These are phyloP conservation scores for Nannizzia gypsea DNA, from an alignment of 2,329 filamentous ascomycete species.

Conservation along the genomic window DNA sequence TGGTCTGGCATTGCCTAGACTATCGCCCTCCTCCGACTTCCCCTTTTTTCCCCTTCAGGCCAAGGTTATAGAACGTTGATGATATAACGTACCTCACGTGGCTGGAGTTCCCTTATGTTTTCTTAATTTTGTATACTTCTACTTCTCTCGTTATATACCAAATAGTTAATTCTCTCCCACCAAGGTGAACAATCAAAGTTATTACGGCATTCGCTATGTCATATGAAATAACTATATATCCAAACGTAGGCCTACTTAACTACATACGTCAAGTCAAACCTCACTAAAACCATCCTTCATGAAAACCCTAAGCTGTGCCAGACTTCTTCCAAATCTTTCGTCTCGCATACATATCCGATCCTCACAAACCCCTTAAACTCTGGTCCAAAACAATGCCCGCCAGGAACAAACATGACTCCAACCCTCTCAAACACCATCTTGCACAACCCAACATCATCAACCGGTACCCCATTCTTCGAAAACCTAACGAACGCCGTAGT, in stretches of 20 bases:
- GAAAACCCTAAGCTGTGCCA: conserved; percentile 45
- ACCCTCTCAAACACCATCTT: conserved; percentile 53
- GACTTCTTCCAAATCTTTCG: conserved; percentile 52
- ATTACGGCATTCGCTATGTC: not conserved
- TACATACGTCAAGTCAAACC: not conserved
- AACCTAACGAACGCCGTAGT: conserved; percentile 72
- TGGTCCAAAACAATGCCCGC: conserved; percentile 59
- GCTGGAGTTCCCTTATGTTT: not conserved
- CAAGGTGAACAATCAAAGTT: not conserved
- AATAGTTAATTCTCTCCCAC: not conserved
- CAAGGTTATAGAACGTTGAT: no score
- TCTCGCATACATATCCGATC: conserved; percentile 64
- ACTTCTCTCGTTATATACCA: not conserved
- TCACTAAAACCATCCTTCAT: conserved; percentile 34
- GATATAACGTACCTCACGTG: no score
- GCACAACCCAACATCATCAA: conserved; percentile 65
- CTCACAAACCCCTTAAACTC: conserved; percentile 66
- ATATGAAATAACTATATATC: not conserved
- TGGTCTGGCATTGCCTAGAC: conserved; percentile 13
- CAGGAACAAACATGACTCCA: conserved; percentile 65
- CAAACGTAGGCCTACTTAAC: not conserved
- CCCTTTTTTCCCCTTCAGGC: not conserved
- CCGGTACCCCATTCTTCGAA: conserved; percentile 44
- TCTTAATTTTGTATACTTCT: not conserved
- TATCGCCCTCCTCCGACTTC: not conserved